phyloP scores from a whole-genome alignment of 1,139 yeast species.

The Saccharomyces hybrid region DNA sequence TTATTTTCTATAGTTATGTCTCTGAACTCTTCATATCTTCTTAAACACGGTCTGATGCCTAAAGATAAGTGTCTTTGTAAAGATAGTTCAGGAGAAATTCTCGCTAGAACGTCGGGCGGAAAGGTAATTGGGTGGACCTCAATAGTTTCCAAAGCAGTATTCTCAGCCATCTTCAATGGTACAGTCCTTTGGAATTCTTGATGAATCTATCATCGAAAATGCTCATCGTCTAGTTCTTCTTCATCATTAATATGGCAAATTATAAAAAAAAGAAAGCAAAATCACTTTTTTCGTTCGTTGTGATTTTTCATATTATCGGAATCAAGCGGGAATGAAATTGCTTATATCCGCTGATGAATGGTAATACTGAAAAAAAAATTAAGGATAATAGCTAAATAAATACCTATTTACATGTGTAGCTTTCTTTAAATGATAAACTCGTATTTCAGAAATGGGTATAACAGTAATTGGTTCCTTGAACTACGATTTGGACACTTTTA shows the following conservation, averaged over 20 bases:
- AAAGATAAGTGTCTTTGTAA: slow-evolving; percentile 67
- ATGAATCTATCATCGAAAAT: neutral
- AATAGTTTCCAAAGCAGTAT: slow-evolving; percentile 12
- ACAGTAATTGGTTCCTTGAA: slow-evolving; percentile 82
- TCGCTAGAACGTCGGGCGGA: slow-evolving; percentile 75
- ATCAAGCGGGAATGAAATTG: neutral
- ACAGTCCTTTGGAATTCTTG: neutral
- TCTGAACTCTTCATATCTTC: slow-evolving; percentile 68
- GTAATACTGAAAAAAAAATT: neutral
- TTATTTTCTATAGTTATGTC: slow-evolving; percentile 43
- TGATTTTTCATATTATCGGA: neutral
- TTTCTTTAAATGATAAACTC: too few relatives aligned
- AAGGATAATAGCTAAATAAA: too few relatives aligned
- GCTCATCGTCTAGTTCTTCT: neutral
- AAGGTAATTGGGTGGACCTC: slow-evolving; percentile 36
- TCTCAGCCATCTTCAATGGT: neutral
- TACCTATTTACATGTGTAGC: too few relatives aligned
- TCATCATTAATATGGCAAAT: neutral
- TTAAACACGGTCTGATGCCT: slow-evolving; percentile 66
- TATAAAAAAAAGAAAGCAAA: neutral
- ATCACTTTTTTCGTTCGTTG: neutral
- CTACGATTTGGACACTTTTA: slow-evolving; percentile 81
- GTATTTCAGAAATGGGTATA: too few relatives aligned
- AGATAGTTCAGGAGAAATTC: slow-evolving; percentile 80
- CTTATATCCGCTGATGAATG: neutral